Percentiles rank a stretch among this genome's conserved stretches.
phyloP scores from a whole-genome alignment of 2,329 filamentous ascomycete species.

The Pestalotiopsis sp. region DNA sequence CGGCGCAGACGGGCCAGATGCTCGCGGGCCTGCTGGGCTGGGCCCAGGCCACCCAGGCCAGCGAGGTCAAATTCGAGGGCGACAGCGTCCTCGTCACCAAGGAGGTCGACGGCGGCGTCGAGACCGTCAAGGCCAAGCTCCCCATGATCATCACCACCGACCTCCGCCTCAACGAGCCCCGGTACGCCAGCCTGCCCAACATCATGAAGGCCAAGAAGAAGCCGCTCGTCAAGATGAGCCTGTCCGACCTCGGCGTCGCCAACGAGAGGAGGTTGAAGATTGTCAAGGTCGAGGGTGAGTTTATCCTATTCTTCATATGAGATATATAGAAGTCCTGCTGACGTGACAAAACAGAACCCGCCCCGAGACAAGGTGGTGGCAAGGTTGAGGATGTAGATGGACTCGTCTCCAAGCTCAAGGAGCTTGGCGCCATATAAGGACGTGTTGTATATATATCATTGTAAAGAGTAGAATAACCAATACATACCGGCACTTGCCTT shows the following conservation, averaged over 20 bases:
- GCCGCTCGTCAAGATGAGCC: constrained; percentile 87
- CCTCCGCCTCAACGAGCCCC: constrained; percentile 88
- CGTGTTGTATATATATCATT: constrained; percentile 1
- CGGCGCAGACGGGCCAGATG: constrained; percentile 97
- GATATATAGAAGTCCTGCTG: not conserved
- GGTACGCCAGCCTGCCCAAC: constrained; percentile 93
- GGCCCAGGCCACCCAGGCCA: constrained; percentile 93
- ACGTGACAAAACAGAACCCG: constrained; percentile 64
- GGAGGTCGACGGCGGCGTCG: constrained; percentile 93
- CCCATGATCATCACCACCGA: constrained; percentile 96
- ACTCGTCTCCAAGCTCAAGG: constrained; percentile 91
- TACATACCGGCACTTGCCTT: not conserved
- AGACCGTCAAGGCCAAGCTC: constrained; percentile 82
- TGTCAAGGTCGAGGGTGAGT: constrained; percentile 76
- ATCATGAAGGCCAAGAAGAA: constrained; percentile 99
- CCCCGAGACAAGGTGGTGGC: constrained; percentile 83
- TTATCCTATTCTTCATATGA: too few species aligned
- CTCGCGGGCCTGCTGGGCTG: constrained; percentile 88
- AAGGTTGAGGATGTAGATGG: constrained; percentile 98
- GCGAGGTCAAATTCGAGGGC: constrained; percentile 74
- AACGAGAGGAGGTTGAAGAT: constrained; percentile 79
- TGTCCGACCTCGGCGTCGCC: constrained; percentile 80
- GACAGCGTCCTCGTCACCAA: constrained; percentile 76
- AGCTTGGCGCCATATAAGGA: constrained; percentile 82
- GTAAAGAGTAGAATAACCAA: constrained; percentile 2